These are phyloP conservation scores for Claviceps humidiphila DNA, from an alignment of 2,329 filamentous ascomycete genomes.

Conservation along the genomic window DNA sequence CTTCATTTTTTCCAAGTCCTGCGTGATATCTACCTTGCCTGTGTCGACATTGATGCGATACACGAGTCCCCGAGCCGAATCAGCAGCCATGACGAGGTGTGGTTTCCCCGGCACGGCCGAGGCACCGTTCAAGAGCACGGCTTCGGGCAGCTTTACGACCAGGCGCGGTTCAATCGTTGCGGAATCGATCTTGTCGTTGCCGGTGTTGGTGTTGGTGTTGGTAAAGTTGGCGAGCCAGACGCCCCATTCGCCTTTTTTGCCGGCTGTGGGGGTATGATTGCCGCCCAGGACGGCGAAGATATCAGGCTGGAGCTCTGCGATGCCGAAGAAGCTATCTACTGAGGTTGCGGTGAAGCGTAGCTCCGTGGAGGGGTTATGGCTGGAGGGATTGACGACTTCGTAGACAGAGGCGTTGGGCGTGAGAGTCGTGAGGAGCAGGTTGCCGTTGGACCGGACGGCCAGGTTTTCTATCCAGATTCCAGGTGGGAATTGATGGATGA, in stretches of 20 bases:
- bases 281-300: conserved; percentile 3
- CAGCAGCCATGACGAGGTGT: conserved; percentile 5
- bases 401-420: conserved; percentile 1
- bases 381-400: background rate
- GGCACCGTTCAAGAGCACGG: background rate
- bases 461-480: conserved; percentile 5
- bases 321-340: conserved; percentile 3
- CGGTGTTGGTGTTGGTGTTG: rapidly evolving
- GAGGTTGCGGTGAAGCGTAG: background rate
- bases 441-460: conserved; percentile 4
- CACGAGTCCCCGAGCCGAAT: conserved; percentile 13
- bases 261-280: conserved; percentile 1
- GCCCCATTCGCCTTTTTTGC: background rate
- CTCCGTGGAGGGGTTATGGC: background rate
- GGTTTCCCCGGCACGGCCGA: background rate
- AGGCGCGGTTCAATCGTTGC: background rate
- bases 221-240: background rate
- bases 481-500: conserved; percentile 1
- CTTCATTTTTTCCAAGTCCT: conserved; percentile 16
- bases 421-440: conserved; percentile 4
- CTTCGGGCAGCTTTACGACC: background rate
- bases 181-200: too few species aligned
- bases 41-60: conserved; percentile 14
- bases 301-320: conserved; percentile 1
- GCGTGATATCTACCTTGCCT: conserved; percentile 7